Base-by-base conservation (phyloP, 371 early-diverging fungal species). In the Syncephalastrum sp. region DNA sequence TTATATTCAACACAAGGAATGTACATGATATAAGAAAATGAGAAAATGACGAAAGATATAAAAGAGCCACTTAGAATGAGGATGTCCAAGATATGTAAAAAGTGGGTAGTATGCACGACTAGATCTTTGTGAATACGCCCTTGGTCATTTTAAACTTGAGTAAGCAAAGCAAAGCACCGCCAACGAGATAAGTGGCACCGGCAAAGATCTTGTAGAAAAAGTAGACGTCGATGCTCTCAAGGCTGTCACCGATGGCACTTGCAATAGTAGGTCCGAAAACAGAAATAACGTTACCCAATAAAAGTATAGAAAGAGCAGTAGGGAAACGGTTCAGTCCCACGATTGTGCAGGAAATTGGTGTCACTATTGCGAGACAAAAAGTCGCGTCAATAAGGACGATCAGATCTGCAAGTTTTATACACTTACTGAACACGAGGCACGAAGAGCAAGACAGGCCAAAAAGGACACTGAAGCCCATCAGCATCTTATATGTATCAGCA, bases 341-440 rank as follows among this genome's bases (percentile, higher is more conserved):
- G 33, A 76, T 60, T n/a, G 50, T 51, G 0, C 56, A 61, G 15
- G 76, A 56, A 41, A 72, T 70, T 21, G 73, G 64, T 2, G 76
- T 70, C 60, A 76, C 67, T 69, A 55, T 94, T 71, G 93, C 93
- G 63, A 93, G 93, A 76, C 21, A 93, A 94, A 94, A 80, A 94
- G 94, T 73, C 94, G 94, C 72, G 95, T 95, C 61, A 91, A 94
- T 83, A 91, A 95, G 81, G 85, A 90, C 67, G 0, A 27, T 27
- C 27, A 3, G 7, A 27, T 27, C 27, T 27, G 38, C 38, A 12
- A 33, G 38, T 0, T 0, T 33, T 33, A 33, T 29, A 33, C 10
- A 33, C 38, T 33, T 33, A 33, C 38, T 33, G 38, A 33, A 33
- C 38, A 33, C 38, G 38, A 33, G 38, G 10, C 38, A 33, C 12